Conservation (phyloP, 164 flowering plant species). For the Umbilicus rupestris region DNA sequence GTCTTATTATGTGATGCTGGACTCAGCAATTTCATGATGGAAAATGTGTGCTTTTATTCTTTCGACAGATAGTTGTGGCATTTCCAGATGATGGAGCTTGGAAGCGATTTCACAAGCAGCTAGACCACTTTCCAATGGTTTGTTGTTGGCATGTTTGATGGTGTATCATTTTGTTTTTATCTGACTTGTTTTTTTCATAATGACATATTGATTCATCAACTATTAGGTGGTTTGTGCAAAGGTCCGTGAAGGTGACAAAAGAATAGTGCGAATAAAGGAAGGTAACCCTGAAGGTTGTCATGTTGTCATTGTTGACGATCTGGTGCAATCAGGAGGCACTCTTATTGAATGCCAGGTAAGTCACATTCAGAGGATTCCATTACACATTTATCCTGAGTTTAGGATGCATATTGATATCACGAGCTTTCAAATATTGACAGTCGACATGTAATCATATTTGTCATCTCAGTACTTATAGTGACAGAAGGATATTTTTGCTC, state of each 20-base stretch:
- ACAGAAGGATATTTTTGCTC: too few species aligned
- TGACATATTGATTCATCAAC: not conserved
- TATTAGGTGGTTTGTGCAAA: conserved; percentile 77
- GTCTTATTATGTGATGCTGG: not conserved
- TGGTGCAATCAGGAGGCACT: conserved; percentile 97
- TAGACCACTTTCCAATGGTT: conserved; percentile 80
- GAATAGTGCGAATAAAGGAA: conserved; percentile 90
- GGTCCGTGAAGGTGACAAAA: conserved; percentile 92
- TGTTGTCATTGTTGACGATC: conserved; percentile 95
- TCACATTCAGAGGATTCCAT: not conserved
- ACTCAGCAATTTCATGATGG: not conserved
- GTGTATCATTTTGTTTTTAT: not conserved
- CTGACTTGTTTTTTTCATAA: not conserved
- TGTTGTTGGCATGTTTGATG: conserved; percentile 9
- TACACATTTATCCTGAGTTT: not conserved
- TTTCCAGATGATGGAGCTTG: conserved; percentile 99
- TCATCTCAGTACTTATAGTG: too few species aligned
- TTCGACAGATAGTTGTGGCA: conserved; percentile 65
- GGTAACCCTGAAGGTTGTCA: conserved; percentile 81
- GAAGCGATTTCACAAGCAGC: conserved; percentile 88
- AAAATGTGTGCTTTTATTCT: not conserved
- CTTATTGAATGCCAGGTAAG: conserved; percentile 91
- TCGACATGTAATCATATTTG: too few species aligned
- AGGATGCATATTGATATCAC: not conserved
- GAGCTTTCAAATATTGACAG: too few species aligned